Evolutionary conservation across 305 asterid genomes (phyloP), one percentile per base, ranked within the genome.

Genomic region (Fraxinus velutina): DNA sequence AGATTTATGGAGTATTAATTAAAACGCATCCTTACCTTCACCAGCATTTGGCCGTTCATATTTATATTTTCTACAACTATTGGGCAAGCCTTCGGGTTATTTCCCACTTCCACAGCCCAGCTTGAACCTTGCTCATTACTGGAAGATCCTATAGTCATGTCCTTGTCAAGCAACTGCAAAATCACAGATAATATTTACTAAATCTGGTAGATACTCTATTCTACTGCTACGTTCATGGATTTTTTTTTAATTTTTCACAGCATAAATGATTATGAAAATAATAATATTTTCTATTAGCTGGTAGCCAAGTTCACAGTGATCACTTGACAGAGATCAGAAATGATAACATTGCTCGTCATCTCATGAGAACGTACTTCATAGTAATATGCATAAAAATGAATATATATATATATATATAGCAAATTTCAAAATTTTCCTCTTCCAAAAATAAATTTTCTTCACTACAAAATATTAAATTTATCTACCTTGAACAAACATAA

Each of bases 81-180:
- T 1, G 98, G 99, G 88, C 93, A 96, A 70, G 85, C 90, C 90
- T 92, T 90, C 76, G 86, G 88, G 89, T 87, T 83, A 83, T 84
- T 93, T 75, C 99, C 99, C 84, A 96, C 93, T 90, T 96, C 99
- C 88, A 96, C 91, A 15, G 99, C 98, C 99, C 99, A 96, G 89
- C 97, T 96, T 36, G 99, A 96, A 78, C 98, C 98, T 86, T 90
- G 95, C 83, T 93, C 97, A 52, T 85, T 79, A 81, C 86, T 74
- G 79, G 97, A 89, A 80, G 92, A 85, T 81, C 90, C 89, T 86
- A 86, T 83, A 79, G 92, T 86, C 13, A 87, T 77, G 79, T 93
- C 97, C 87, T 91, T 91, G 89, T 91, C 97, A 83, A 90, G 94
- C 88, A 92, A 84, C 97, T 96, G 93, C 79, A 89, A 85, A 81